Conservation (phyloP, 495 filamentous ascomycete genomes). For the Xylaria curta region DNA sequence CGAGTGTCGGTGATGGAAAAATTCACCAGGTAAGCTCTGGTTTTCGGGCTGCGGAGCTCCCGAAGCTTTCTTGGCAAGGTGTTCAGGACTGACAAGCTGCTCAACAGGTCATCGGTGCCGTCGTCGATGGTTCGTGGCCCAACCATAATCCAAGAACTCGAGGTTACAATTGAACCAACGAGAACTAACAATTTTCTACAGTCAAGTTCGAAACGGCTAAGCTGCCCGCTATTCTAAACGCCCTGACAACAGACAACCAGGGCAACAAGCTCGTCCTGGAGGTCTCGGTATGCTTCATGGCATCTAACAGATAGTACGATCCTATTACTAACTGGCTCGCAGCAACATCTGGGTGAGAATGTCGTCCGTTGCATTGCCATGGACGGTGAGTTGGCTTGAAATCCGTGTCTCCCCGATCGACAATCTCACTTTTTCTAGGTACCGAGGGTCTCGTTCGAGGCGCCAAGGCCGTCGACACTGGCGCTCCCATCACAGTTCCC, state of each 20-base stretch:
- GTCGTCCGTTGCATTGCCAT: constrained; percentile 99
- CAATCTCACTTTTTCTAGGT: constrained; percentile 64
- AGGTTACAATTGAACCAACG: not conserved
- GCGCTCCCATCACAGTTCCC: constrained; percentile 94
- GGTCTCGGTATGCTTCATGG: constrained; percentile 79
- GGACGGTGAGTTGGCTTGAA: constrained; percentile 78
- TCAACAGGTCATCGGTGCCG: constrained; percentile 70
- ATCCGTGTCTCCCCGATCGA: constrained; percentile 24
- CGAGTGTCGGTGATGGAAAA: constrained; percentile 70
- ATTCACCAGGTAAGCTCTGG: constrained; percentile 72
- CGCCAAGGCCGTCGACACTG: constrained; percentile 81
- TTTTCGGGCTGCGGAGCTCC: constrained; percentile 11
- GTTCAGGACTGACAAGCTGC: constrained; percentile 45
- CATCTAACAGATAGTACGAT: constrained; percentile 24
- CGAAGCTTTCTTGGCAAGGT: not conserved
- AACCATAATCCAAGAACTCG: not conserved
- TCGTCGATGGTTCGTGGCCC: constrained; percentile 71
- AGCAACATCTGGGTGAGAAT: constrained; percentile 99
- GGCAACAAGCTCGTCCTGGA: constrained; percentile 95
- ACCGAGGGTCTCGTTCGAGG: constrained; percentile 99
- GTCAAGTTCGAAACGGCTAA: constrained; percentile 94
- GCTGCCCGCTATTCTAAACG: constrained; percentile 97
- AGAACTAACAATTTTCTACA: constrained; percentile 41
- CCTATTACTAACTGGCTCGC: constrained; percentile 48
- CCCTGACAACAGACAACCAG: constrained; percentile 87